Percentiles rank a stretch among this genome's conserved stretches.
phyloP scores from a whole-genome alignment of 129 eudicot species.

The Centrapalus pauciflorus region DNA sequence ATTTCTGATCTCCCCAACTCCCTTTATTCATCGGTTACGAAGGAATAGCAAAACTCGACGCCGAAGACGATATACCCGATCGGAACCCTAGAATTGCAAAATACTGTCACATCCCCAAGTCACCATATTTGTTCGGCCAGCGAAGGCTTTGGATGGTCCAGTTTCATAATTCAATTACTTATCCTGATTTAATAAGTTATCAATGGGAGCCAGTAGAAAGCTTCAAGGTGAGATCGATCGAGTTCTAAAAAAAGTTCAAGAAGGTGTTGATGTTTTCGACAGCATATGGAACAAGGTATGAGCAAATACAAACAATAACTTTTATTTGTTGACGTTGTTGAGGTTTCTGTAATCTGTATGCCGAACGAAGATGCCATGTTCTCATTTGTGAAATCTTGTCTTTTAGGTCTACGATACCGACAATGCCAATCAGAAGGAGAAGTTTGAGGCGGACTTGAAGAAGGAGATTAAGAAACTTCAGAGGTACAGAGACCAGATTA shows the following conservation, averaged over 20 bases:
- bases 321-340: not conserved
- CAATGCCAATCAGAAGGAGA: conserved; percentile 95
- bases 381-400: conserved; percentile 1
- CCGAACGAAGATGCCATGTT: not conserved
- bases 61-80: not conserved
- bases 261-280: conserved; percentile 96
- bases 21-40: conserved; percentile 5
- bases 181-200: conserved; percentile 14
- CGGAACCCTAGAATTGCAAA: conserved; percentile 15
- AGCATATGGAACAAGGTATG: conserved; percentile 99
- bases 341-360: not conserved
- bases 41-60: conserved; percentile 2
- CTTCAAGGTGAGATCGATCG: conserved; percentile 99
- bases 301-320: not conserved
- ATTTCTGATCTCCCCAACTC: too few species aligned
- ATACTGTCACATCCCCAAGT: not conserved
- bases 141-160: conserved; percentile 35
- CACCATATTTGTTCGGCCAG: not conserved
- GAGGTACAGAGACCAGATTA: conserved; percentile 96
- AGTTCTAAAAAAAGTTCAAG: conserved; percentile 92
- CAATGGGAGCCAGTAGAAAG: conserved; percentile 98
- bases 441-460: conserved; percentile 98
- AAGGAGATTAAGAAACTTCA: conserved; percentile 95
- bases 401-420: conserved; percentile 94
- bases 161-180: conserved; percentile 4